phyloP scores from a whole-genome alignment of 129 eudicot genomes.

The Smallanthus sonchifolius region DNA sequence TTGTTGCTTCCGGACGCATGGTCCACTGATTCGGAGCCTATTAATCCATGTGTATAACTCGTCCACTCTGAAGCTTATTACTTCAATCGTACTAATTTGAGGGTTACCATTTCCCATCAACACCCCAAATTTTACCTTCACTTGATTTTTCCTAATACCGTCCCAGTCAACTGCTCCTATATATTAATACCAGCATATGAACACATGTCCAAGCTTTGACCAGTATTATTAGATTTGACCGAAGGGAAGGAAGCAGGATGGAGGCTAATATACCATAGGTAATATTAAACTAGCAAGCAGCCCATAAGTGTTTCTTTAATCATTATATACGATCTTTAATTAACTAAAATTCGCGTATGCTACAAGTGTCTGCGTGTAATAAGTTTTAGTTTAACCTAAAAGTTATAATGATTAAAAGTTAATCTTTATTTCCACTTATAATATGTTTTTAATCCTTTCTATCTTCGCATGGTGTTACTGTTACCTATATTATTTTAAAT shows the following conservation, averaged over 20 bases:
- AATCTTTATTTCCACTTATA: neutral
- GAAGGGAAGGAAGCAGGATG: neutral
- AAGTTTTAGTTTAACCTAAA: neutral
- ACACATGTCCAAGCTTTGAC: neutral
- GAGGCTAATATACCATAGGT: neutral
- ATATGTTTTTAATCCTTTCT: conserved; percentile 2
- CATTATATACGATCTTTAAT: neutral
- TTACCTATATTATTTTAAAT: conserved; percentile 14
- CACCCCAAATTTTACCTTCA: neutral
- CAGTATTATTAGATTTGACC: neutral
- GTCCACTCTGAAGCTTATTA: too few relatives aligned
- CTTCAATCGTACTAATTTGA: too few relatives aligned
- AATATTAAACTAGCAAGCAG: neutral
- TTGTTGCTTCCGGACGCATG: too few relatives aligned
- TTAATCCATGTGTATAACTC: too few relatives aligned
- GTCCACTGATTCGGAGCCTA: too few relatives aligned
- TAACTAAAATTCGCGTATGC: neutral
- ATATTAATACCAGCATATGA: neutral
- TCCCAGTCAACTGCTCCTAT: neutral
- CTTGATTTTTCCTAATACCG: neutral
- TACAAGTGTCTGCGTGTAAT: neutral
- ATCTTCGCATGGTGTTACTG: conserved; percentile 8
- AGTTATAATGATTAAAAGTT: neutral
- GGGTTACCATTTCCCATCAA: too few relatives aligned
- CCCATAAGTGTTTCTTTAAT: conserved; percentile 1